These are phyloP conservation scores for Fusarium solani-melongenae DNA, from an alignment of 2,329 filamentous ascomycete species.

Conservation along the genomic window DNA sequence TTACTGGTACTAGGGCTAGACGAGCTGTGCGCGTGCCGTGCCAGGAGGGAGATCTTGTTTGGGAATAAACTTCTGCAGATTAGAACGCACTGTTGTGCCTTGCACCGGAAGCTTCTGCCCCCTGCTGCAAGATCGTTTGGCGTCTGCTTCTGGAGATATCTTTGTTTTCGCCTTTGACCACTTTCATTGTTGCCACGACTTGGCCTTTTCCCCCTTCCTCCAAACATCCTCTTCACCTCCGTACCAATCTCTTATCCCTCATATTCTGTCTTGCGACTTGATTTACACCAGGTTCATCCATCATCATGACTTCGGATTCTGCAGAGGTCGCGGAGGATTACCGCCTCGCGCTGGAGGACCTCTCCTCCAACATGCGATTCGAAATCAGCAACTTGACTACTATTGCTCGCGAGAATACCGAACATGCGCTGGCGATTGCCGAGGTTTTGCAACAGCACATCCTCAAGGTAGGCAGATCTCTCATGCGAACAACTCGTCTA, in stretches of 20 bases:
- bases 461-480: conserved; percentile 77
- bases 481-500: neutral
- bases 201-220: conserved; percentile 13
- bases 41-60: conserved; percentile 37
- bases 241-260: conserved; percentile 8
- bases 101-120: conserved; percentile 28
- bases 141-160: conserved; percentile 7
- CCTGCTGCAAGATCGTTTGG: conserved; percentile 16
- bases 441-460: conserved; percentile 93
- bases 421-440: conserved; percentile 93
- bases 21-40: conserved; percentile 32
- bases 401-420: conserved; percentile 97
- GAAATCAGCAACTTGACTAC: conserved; percentile 98
- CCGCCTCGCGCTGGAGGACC: conserved; percentile 89
- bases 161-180: conserved; percentile 16
- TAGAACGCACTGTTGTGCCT: conserved; percentile 38
- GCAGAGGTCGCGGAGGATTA: conserved; percentile 97
- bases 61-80: conserved; percentile 46
- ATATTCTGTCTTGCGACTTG: conserved; percentile 10
- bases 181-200: conserved; percentile 7
- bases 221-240: conserved; percentile 19
- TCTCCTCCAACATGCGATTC: conserved; percentile 89
- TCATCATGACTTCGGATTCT: conserved; percentile 64
- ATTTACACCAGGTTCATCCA: conserved; percentile 24
- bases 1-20: conserved; percentile 39